Evolutionary conservation across 2,329 filamentous ascomycete species (phyloP).

Genomic region (Penicillium hordei): DNA sequence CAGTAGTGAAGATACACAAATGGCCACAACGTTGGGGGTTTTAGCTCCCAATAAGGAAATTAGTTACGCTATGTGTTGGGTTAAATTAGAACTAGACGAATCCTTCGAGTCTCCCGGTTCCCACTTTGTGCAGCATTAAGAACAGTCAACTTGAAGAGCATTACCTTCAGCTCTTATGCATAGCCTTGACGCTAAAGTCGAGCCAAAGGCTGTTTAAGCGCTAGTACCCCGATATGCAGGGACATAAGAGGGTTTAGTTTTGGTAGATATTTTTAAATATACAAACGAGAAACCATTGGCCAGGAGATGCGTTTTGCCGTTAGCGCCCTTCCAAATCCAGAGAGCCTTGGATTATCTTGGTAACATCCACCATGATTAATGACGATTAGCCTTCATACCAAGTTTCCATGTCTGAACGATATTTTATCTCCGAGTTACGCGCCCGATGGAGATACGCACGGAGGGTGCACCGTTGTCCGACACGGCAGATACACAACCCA

Average conservation of each 20-base stretch:
- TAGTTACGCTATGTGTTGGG: neutral
- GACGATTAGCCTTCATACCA: neutral
- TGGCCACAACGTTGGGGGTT: neutral
- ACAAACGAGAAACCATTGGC: neutral
- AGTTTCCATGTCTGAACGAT: slow-evolving; percentile 29
- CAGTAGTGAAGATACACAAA: neutral
- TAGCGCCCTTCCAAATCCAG: slow-evolving; percentile 4
- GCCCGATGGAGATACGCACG: slow-evolving; percentile 31
- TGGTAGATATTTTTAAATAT: neutral
- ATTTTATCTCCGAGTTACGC: slow-evolving; percentile 11
- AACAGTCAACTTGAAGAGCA: neutral
- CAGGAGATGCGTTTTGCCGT: neutral
- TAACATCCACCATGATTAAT: slow-evolving; percentile 3
- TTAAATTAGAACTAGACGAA: neutral
- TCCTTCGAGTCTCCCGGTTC: neutral
- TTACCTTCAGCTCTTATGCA: neutral
- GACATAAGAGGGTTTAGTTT: neutral
- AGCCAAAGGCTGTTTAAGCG: neutral
- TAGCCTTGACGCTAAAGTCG: neutral
- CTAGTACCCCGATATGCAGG: no score
- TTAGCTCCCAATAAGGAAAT: neutral
- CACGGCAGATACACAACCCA: slow-evolving; percentile 2
- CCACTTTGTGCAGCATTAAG: neutral
- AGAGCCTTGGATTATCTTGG: neutral
- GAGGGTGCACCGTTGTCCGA: slow-evolving; percentile 19